phyloP scores from a whole-genome alignment of 106 monocot species.

The Dioscorea dumetorum region DNA sequence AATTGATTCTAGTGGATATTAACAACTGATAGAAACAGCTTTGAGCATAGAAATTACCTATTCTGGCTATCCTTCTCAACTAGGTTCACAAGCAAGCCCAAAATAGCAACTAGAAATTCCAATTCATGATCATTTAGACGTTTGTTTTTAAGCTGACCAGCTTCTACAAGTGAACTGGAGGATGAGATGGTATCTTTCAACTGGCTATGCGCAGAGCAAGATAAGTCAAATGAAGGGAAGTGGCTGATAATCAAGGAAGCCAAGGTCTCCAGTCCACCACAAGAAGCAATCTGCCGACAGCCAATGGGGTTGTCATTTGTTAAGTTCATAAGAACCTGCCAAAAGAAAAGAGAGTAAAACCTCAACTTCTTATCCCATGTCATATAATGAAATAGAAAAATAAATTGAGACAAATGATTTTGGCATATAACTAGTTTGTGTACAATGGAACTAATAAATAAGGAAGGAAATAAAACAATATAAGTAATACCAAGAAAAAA shows the following conservation, averaged over 20 bases:
- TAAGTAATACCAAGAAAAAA: no score
- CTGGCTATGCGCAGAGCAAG: slow-evolving; percentile 11
- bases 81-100: slow-evolving; percentile 98
- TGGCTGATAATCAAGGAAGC: slow-evolving; percentile 72
- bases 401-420: no score
- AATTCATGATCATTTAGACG: slow-evolving; percentile 70
- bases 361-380: not conserved
- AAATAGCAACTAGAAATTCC: slow-evolving; percentile 94
- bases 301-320: slow-evolving; percentile 91
- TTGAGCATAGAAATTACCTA: slow-evolving; percentile 41
- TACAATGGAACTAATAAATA: no score
- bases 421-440: no score
- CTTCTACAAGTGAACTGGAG: slow-evolving; percentile 11
- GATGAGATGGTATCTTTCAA: slow-evolving; percentile 18
- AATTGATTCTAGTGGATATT: no score
- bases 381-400: not conserved
- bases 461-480: no score
- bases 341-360: slow-evolving; percentile 7
- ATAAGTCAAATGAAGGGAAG: slow-evolving; percentile 78
- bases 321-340: slow-evolving; percentile 97
- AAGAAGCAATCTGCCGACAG: slow-evolving; percentile 82
- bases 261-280: slow-evolving; percentile 82
- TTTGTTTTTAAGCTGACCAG: slow-evolving; percentile 21
- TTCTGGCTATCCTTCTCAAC: slow-evolving; percentile 93
- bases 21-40: not conserved